phyloP scores from a whole-genome alignment of 495 filamentous ascomycete genomes.

The Neurospora sp. region DNA sequence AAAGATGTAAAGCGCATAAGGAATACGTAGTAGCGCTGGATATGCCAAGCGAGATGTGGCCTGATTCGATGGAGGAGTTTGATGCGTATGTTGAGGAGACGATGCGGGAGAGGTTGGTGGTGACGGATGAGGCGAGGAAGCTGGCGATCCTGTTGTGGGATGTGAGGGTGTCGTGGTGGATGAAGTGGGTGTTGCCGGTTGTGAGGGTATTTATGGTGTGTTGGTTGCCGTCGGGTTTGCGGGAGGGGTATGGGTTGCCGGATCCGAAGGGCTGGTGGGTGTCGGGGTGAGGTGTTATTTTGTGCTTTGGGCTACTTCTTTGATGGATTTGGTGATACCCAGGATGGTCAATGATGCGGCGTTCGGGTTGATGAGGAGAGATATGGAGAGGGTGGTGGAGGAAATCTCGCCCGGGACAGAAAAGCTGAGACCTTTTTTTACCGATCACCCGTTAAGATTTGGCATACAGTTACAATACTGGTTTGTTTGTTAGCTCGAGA shows the following conservation, averaged over 20 bases:
- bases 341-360: not conserved
- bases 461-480: too few relatives aligned
- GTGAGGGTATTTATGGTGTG: slow-evolving; percentile 8
- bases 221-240: slow-evolving; percentile 3
- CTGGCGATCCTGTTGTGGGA: slow-evolving; percentile 4
- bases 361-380: slow-evolving; percentile 1
- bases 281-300: slow-evolving; percentile 2
- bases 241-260: slow-evolving; percentile 5
- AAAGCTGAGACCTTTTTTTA: too few relatives aligned
- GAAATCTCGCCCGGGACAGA: not conserved
- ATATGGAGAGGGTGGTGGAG: slow-evolving; percentile 9
- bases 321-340: not conserved
- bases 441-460: too few relatives aligned
- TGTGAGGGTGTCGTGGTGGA: slow-evolving; percentile 7
- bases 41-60: slow-evolving; percentile 9
- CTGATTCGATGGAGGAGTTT: slow-evolving; percentile 3
- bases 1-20: slow-evolving; percentile 3
- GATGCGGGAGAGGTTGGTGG: not conserved
- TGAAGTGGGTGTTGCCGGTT: slow-evolving; percentile 7
- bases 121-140: not conserved
- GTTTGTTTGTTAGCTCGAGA: too few relatives aligned
- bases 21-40: slow-evolving; percentile 3
- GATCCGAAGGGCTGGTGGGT: slow-evolving; percentile 1
- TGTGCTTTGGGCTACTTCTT: not conserved
- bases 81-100: slow-evolving; percentile 3